Evolutionary conservation across 1,139 yeast genomes (phyloP), one percentile per base, ranked within the genome.

Genomic region (Yamadazyma trypodendri): DNA sequence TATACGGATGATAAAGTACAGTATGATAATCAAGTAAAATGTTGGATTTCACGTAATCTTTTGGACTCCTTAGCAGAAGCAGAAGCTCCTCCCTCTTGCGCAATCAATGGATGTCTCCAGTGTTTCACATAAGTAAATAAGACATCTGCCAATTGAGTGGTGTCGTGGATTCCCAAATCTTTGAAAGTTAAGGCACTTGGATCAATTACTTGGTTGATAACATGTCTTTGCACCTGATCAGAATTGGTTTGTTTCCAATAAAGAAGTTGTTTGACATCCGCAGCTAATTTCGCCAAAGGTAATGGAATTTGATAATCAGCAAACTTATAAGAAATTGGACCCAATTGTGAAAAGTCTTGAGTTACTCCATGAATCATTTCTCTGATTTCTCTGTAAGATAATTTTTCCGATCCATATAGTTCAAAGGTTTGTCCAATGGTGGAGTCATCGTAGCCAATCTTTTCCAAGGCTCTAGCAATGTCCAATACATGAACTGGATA

Each of bases 371-470:
- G 77, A 50, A 86, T 73, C 79, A 84, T 69, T 54, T 79, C 81
- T 62, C 89, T 75, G 44, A 87, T 74, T 59, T 85, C 86, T 42
- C 66, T 63, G 54, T 75, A 73, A n/a, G 81, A 60, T 59, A 79
- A 75, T 52, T 73, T 71, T 58, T 84, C 84, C 16, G 81, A 76
- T n/a, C 95, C 95, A 55, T 68, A 72, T 48, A 87, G 74, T 63
- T 87, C 96, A 60, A 62, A 87, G 36, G 84, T 75, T 63, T 84
- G 76, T 44, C 95, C 95, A 20, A 72, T 73, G 20, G 95, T 85
- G 36, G 86, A 68, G 60, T 87, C 95, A 60, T 87, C 92, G 59
- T 68, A 87, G 12, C 88, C 92, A 51, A 87, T 84, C 52, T 69
- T 74, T 63, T 85, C 95, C 51, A 87, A 69, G 7, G 86, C 95